phyloP scores from a whole-genome alignment of 2,329 filamentous ascomycete genomes.

The Didymella arachidicola region DNA sequence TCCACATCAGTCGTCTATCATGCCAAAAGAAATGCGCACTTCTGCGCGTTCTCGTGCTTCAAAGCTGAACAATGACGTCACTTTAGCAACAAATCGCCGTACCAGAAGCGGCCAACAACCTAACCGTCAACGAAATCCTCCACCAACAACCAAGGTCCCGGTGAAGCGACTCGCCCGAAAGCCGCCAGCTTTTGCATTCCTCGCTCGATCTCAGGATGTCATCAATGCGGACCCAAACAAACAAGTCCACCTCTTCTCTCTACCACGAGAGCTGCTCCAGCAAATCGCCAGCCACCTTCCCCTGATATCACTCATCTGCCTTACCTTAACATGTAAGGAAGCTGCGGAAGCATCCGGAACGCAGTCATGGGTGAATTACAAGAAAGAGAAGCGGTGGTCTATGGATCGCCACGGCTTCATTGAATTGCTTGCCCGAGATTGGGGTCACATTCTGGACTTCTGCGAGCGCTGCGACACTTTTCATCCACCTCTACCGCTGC shows the following conservation, averaged over 20 bases:
- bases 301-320: not conserved
- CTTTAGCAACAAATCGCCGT: not conserved
- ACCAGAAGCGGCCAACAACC: not conserved
- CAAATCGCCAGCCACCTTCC: conserved; percentile 4
- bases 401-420: not conserved
- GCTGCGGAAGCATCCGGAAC: conserved; percentile 3
- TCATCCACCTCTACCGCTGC: not conserved
- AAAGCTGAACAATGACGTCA: not conserved
- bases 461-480: conserved; percentile 5
- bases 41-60: not conserved
- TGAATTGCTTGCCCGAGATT: not conserved
- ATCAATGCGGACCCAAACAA: conserved; percentile 4
- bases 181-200: not conserved
- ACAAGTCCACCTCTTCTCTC: not conserved
- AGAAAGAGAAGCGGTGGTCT: not conserved
- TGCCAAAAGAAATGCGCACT: not conserved
- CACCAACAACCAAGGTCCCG: not conserved
- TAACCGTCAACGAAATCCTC: not conserved
- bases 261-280: conserved; percentile 3
- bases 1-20: not conserved
- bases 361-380: conserved; percentile 1
- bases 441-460: not conserved
- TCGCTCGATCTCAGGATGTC: not conserved
- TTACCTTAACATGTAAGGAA: conserved; percentile 6
- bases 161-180: not conserved